Evolutionary conservation across 1,284 basidiomycete genomes (phyloP), one percentile per base, ranked within the genome.

Genomic region (Dichomitus squalens): DNA sequence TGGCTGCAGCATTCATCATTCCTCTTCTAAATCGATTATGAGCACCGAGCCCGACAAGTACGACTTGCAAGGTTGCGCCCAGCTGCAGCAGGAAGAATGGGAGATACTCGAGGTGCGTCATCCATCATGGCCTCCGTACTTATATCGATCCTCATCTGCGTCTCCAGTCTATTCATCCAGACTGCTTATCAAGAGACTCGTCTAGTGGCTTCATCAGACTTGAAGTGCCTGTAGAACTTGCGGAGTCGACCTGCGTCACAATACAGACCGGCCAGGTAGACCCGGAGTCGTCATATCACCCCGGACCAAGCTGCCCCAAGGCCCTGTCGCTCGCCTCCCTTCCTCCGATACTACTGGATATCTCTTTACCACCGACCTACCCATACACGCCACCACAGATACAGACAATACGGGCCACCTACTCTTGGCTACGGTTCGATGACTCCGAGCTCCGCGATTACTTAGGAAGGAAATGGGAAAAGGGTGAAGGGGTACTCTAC

Each of bases 101-200:
- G 80, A 86, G 58, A 84, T 87, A 29, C 67, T 88, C 23, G 78
- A 86, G 79, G 86, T 84, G 57, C 47, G 75, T 48, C 20, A 14
- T 27, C 6, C 40, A 12, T 23, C 12, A 14, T 20, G 18, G 53
- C 16, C 25, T 49, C 7, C 53, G 49, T 38, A 5, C 25, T 48
- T n/a, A 61, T 55, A 18, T 27, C 31, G 18, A 47, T 27, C 16
- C n/a, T 38, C 49, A 43, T 34, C 18, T 25, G 18, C 36, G 47
- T 43, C n/a, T 65, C 14, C 62, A 90, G 88, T 83, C 88, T 12
- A 91, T 90, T 46, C 88, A 87, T 67, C 89, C 89, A 39, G 86
- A 89, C 65, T 88, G 78, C 64, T 64, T 87, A 31, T 79, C 82
- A 4, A 78, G 71, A 55, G 75, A 78, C 49, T 66, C 73, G 20